These are phyloP conservation scores for Zymoseptoria passerinii DNA, from an alignment of 2,329 filamentous ascomycete genomes.

Conservation along the genomic window DNA sequence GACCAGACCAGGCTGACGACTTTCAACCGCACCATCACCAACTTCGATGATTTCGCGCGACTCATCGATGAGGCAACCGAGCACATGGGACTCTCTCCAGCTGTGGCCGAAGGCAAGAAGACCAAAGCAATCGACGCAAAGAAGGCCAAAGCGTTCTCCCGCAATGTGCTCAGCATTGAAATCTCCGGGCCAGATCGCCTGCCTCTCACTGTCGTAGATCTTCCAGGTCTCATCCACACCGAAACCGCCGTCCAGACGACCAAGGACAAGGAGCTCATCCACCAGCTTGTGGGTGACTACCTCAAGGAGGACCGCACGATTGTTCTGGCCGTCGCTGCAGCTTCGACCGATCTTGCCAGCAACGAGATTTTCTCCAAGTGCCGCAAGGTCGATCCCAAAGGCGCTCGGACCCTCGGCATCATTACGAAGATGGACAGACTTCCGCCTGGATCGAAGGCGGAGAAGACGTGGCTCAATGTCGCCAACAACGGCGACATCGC, in stretches of 20 bases:
- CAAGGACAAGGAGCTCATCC: conserved; percentile 28
- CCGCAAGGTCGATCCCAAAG: conserved; percentile 38
- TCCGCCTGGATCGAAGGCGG: conserved; percentile 31
- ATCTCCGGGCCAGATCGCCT: conserved; percentile 39
- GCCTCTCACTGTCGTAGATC: conserved; percentile 27
- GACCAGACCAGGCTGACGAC: conserved; percentile 29
- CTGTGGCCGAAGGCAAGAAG: conserved; percentile 4
- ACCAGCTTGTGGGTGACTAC: conserved; percentile 41
- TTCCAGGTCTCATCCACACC: conserved; percentile 34
- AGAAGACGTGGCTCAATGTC: conserved; percentile 35
- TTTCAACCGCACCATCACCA: conserved; percentile 22
- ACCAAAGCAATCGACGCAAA: background rate
- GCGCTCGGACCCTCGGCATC: conserved; percentile 46
- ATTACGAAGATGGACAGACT: conserved; percentile 50
- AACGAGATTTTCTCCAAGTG: conserved; percentile 49
- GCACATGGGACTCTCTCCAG: conserved; percentile 40
- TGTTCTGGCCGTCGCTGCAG: conserved; percentile 33
- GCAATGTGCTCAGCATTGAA: conserved; percentile 42
- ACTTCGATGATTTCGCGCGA: conserved; percentile 36
- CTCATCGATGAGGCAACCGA: conserved; percentile 47
- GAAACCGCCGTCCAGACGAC: conserved; percentile 26
- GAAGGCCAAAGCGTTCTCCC: conserved; percentile 31
- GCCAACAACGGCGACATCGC: conserved; percentile 34
- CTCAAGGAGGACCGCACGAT: conserved; percentile 47
- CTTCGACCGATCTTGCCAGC: conserved; percentile 44